Percentiles rank a stretch among this genome's conserved stretches.
phyloP scores from a whole-genome alignment of 768 basidiomycete genomes.

The Multifurca ochricompacta region DNA sequence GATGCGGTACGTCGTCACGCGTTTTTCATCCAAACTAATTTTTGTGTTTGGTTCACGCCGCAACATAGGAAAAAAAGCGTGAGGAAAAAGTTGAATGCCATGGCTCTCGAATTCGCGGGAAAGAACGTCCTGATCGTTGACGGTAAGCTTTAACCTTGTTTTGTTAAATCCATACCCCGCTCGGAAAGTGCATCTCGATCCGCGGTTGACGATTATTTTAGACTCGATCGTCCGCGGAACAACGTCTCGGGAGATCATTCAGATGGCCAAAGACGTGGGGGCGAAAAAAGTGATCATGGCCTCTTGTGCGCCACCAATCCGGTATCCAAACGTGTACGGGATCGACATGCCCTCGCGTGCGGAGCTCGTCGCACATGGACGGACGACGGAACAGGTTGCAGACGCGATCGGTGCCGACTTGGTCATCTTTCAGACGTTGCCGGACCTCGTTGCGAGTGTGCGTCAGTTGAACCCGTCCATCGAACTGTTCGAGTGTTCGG shows the following conservation, averaged over 20 bases:
- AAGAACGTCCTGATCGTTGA: slow-evolving; percentile 96
- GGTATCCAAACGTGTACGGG: slow-evolving; percentile 96
- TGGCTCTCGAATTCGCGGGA: slow-evolving; percentile 90
- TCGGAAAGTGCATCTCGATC: background rate
- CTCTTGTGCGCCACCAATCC: slow-evolving; percentile 94
- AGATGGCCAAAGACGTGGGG: slow-evolving; percentile 99
- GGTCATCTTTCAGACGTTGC: slow-evolving; percentile 90
- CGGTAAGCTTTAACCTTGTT: slow-evolving; percentile 43
- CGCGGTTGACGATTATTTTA: slow-evolving; percentile 26
- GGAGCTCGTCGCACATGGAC: slow-evolving; percentile 96
- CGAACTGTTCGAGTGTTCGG: slow-evolving; percentile 85
- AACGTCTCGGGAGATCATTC: slow-evolving; percentile 96
- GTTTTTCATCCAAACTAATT: background rate
- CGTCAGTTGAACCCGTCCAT: slow-evolving; percentile 76
- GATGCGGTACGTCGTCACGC: slow-evolving; percentile 53
- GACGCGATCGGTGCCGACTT: slow-evolving; percentile 91
- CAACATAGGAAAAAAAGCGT: slow-evolving; percentile 78
- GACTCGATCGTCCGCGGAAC: slow-evolving; percentile 99
- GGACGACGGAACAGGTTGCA: slow-evolving; percentile 92
- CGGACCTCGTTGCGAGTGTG: slow-evolving; percentile 81
- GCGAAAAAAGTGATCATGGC: slow-evolving; percentile 95
- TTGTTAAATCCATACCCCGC: no score
- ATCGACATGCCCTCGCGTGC: slow-evolving; percentile 98
- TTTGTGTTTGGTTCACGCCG: background rate
- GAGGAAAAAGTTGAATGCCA: slow-evolving; percentile 90